Evolutionary conservation across 2,329 filamentous ascomycete genomes (phyloP), one percentile per base, ranked within the genome.

Genomic region (Hypoxylon sp.): DNA sequence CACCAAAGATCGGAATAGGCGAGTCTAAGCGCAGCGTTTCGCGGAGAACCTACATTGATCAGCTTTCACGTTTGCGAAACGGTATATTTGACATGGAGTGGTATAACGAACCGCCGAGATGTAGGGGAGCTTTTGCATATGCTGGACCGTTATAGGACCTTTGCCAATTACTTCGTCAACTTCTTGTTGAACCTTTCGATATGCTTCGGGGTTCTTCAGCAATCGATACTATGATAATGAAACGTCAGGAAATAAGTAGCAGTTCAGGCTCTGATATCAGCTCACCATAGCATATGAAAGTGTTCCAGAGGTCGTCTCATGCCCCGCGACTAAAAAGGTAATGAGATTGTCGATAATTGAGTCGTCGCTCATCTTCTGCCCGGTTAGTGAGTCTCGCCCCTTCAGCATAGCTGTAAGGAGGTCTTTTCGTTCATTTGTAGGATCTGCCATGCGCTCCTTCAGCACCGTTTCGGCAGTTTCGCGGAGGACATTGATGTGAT

Each of bases 11-110:
- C 0, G 85, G 83, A 0, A 85, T 86, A 0, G 85, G 84, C 11
- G 86, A 82, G 5, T 82, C 81, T 0, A 87, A 78, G 13, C 88
- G 83, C 25, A 89, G 76, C 2, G 86, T 80, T 74, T 90, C 88
- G n/a, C 84, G 82, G 42, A 90, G 78, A 44, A 86, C 68, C 69
- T 72, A 35, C 40, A 2, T 13, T 31, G 3, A 14, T 69, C 20
- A 66, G 33, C 51, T 37, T 37, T 73, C 20, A 6, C 20, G 8
- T 25, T 27, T 42, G 11, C 2, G 13, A 27, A 3, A 17, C 5
- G n/a, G n/a, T 22, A 22, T 2, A 3, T 13, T 7, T 17, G 2
- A 22, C 40, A 7, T 30, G 25, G 33, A 13, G 17, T 25, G 25
- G 33, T n/a, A 25, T 35, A 17, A 64, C 67, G 6, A 33, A 69